These are phyloP conservation scores for Phytophthora agathidicida DNA, from an alignment of 352 stramenopile genomes.

Conservation along the genomic window DNA sequence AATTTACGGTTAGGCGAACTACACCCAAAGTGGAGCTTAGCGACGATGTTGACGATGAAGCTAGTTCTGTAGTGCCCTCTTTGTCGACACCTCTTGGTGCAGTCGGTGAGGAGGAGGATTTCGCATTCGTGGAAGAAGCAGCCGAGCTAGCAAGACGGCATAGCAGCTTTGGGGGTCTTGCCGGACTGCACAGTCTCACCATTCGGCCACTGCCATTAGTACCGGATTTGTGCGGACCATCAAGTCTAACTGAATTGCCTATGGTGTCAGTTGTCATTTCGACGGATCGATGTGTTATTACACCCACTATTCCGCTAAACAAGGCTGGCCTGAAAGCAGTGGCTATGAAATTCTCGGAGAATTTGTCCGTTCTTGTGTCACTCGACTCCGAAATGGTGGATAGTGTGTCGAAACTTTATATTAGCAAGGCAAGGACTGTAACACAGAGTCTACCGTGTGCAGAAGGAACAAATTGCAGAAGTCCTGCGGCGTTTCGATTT, in stretches of 20 bases:
- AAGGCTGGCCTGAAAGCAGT: constrained; percentile 66
- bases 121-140: constrained; percentile 82
- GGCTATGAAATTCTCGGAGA: constrained; percentile 84
- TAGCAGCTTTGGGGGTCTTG: constrained; percentile 66
- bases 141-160: constrained; percentile 58
- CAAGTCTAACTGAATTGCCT: constrained; percentile 61
- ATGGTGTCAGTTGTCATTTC: constrained; percentile 52
- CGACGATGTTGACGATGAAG: constrained; percentile 4
- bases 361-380: constrained; percentile 76
- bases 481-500: constrained; percentile 72
- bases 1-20: constrained; percentile 52
- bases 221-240: constrained; percentile 47
- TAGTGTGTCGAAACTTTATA: constrained; percentile 76
- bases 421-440: constrained; percentile 72
- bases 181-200: constrained; percentile 42
- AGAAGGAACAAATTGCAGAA: constrained; percentile 75
- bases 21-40: constrained; percentile 8
- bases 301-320: constrained; percentile 66
- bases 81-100: constrained; percentile 25
- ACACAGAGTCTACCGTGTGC: constrained; percentile 73
- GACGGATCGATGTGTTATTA: constrained; percentile 57
- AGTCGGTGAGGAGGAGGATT: constrained; percentile 68
- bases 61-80: neutral
- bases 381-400: constrained; percentile 81
- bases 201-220: constrained; percentile 56